phyloP scores from a whole-genome alignment of 192 early-diverging fungal species.

The Coemansia sp. region DNA sequence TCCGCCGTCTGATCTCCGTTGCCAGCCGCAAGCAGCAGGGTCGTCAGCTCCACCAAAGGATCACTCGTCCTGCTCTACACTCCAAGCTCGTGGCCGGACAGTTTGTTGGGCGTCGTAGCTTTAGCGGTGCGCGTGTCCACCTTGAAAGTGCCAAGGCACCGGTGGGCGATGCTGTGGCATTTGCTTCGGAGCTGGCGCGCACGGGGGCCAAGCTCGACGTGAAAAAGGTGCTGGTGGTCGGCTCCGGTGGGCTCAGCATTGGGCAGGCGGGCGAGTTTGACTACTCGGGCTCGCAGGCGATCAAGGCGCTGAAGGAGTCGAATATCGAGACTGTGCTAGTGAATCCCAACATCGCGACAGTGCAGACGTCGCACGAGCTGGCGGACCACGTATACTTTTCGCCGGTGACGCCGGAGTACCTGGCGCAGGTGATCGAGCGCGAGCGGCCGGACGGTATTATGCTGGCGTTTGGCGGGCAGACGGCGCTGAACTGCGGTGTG shows the following conservation, averaged over 20 bases:
- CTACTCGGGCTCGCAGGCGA: conserved; percentile 96
- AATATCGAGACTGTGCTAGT: conserved; percentile 91
- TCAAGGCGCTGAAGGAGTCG: conserved; percentile 94
- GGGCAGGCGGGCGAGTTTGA: conserved; percentile 99
- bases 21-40: background rate
- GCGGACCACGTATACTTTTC: conserved; percentile 96
- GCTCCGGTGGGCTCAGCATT: conserved; percentile 92
- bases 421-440: conserved; percentile 87
- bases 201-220: conserved; percentile 58
- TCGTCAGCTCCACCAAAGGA: background rate
- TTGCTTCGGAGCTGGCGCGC: conserved; percentile 44
- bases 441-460: conserved; percentile 96
- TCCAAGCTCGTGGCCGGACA: background rate
- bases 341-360: conserved; percentile 99
- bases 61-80: background rate
- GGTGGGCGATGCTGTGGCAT: conserved; percentile 22
- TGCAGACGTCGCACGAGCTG: conserved; percentile 91
- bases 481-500: conserved; percentile 93
- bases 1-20: background rate
- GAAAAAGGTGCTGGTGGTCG: conserved; percentile 89
- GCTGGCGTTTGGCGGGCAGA: conserved; percentile 96
- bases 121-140: conserved; percentile 35
- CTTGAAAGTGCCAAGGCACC: background rate
- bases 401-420: conserved; percentile 89
- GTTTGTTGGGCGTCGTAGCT: conserved; percentile 33